These are phyloP conservation scores for Calonectria pseudoturangicola DNA, from an alignment of 2,329 filamentous ascomycete species.

Conservation along the genomic window DNA sequence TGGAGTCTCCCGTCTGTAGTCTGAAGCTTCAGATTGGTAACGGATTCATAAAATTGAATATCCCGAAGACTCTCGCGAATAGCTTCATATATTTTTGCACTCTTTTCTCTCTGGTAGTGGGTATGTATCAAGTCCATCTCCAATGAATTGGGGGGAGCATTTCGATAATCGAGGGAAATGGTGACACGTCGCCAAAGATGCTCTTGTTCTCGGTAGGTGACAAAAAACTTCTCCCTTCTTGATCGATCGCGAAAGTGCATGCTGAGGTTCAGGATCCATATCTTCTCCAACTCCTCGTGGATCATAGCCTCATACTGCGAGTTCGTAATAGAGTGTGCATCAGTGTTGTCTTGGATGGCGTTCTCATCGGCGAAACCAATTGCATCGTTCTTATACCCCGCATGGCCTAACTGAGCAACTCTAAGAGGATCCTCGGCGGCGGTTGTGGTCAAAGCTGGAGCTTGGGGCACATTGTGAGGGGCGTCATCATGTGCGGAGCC, in stretches of 20 bases:
- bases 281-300: constrained; percentile 87
- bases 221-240: constrained; percentile 96
- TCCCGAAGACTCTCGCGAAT: constrained; percentile 94
- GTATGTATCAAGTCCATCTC: constrained; percentile 87
- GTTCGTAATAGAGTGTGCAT: constrained; percentile 69
- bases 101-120: constrained; percentile 93
- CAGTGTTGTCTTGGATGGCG: constrained; percentile 58
- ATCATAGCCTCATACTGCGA: constrained; percentile 78
- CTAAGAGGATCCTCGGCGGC: constrained; percentile 40
- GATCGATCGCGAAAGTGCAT: constrained; percentile 98
- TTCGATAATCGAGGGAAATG: constrained; percentile 93
- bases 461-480: constrained; percentile 40
- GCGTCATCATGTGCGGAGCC: constrained; percentile 49
- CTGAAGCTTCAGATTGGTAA: constrained; percentile 95
- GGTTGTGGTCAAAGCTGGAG: constrained; percentile 42
- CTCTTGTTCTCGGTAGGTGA: constrained; percentile 90
- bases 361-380: constrained; percentile 48
- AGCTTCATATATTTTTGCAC: constrained; percentile 92
- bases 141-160: constrained; percentile 86
- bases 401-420: constrained; percentile 33
- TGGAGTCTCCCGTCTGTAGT: constrained; percentile 91
- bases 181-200: constrained; percentile 91
- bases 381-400: constrained; percentile 47
- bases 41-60: constrained; percentile 96
- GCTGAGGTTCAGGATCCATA: constrained; percentile 97